Evolutionary conservation across 306 rosid genomes (phyloP), one percentile per base, ranked within the genome.

Genomic region (Mimosa pudica): DNA sequence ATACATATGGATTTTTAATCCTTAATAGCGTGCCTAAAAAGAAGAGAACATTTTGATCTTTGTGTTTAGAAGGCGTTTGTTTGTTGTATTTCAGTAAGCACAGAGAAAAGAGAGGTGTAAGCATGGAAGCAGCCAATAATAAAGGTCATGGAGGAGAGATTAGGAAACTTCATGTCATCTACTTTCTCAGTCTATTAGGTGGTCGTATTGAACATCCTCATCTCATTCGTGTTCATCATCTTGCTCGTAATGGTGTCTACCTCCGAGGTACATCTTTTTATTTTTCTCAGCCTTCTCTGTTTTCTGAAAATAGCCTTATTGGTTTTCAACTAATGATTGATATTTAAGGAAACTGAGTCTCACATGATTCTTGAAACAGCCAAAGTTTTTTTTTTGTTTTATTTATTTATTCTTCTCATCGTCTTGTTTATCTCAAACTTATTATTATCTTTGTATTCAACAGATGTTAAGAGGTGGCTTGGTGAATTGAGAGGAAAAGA

Each of bases 391-490:
- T 49, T 38, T 38, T 38, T 38, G 42, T 38, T 38, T 38, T 38
- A 2, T 4, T 38, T 38, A 2, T 5, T 42, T 70, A 60, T 32
- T 51, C 7, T 47, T 16, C 17, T n/a, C 33, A 44, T 58, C 18
- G 4, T 38, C 16, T 32, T 69, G 16, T 68, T 62, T 33, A 20
- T 36, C 48, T 65, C 24, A 65, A 8, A 45, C 45, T 66, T 77
- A 16, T 7, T 12, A 57, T 24, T 24, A 24, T 78, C 46, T 68
- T 1, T 52, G n/a, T 78, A 0, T 36, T 57, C 20, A 81, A 79
- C 74, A 93, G 96, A 91, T 84, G 84, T 93, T 9, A 93, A 91
- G 92, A 88, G 94, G 70, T 92, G 98, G 97, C 88, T 94, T 32
- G 88, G 90, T 4, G 93, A 90, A 69, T 83, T 92, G 80, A 82